A percentile compares a stretch with the other conserved stretches of the same genome.
Evolutionary conservation across 2,329 filamentous ascomycete genomes (phyloP).

Genomic region (Cryoendolithus antarcticus): DNA sequence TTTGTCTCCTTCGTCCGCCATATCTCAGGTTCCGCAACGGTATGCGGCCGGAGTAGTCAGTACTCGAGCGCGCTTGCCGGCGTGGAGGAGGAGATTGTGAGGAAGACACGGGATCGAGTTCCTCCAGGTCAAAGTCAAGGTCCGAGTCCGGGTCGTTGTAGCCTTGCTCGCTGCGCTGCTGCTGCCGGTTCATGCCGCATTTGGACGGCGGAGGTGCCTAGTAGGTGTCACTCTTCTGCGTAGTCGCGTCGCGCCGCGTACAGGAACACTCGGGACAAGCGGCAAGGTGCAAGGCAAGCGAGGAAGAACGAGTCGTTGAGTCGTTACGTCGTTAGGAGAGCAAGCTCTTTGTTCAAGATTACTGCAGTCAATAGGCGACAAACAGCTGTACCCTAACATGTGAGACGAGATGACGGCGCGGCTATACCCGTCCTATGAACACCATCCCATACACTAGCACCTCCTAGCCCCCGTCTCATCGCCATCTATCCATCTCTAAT

Average conservation of each 20-base stretch:
- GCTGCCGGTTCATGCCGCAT: conserved; percentile 30
- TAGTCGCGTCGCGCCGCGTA: neutral
- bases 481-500: no score
- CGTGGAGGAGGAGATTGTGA: conserved; percentile 8
- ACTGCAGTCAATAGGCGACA: no score
- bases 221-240: neutral
- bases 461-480: no score
- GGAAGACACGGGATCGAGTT: conserved; percentile 53
- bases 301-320: no score
- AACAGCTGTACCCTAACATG: no score
- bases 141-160: conserved; percentile 52
- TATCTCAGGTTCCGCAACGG: conserved; percentile 52
- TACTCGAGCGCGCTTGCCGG: conserved; percentile 9
- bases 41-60: conserved; percentile 44
- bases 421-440: no score
- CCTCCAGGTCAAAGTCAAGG: conserved; percentile 63
- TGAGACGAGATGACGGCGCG: no score
- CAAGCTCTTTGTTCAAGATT: no score
- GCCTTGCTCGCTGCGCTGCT: conserved; percentile 29
- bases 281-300: no score
- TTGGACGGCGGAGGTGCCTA: conserved; percentile 2
- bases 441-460: no score
- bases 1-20: conserved; percentile 29
- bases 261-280: no score
- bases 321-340: no score